phyloP scores from a whole-genome alignment of 169 alveolate species.

The Cryptosporidium sp. region DNA sequence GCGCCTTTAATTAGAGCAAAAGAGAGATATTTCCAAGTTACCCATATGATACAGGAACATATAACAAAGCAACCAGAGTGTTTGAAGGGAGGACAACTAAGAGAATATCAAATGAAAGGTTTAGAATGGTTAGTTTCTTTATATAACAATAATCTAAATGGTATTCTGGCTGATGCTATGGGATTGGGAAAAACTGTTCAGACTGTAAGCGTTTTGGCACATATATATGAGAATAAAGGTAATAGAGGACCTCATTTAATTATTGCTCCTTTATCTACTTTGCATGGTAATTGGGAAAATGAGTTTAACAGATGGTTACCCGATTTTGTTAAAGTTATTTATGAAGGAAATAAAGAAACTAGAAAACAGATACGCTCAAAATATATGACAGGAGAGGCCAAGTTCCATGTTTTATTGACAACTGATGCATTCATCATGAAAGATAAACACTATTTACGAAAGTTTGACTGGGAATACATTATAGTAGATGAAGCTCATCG shows the following conservation, averaged over 20 bases:
- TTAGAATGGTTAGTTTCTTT: slow-evolving; percentile 94
- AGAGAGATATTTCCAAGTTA: slow-evolving; percentile 88
- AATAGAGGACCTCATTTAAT: slow-evolving; percentile 94
- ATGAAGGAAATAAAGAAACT: slow-evolving; percentile 81
- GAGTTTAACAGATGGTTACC: slow-evolving; percentile 97
- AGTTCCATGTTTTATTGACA: slow-evolving; percentile 79
- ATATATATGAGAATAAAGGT: slow-evolving; percentile 88
- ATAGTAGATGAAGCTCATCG: slow-evolving; percentile 96
- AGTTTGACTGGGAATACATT: slow-evolving; percentile 93
- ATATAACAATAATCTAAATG: slow-evolving; percentile 94
- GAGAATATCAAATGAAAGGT: slow-evolving; percentile 92
- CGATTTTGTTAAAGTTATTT: slow-evolving; percentile 87
- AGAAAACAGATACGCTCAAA: slow-evolving; percentile 76
- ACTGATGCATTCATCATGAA: slow-evolving; percentile 80
- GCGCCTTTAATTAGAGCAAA: slow-evolving; percentile 74
- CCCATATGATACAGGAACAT: slow-evolving; percentile 92
- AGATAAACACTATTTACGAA: slow-evolving; percentile 83
- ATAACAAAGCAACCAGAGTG: slow-evolving; percentile 89
- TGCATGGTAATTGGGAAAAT: slow-evolving; percentile 93
- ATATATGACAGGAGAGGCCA: slow-evolving; percentile 78
- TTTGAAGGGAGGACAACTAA: slow-evolving; percentile 89
- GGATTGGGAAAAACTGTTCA: slow-evolving; percentile 95
- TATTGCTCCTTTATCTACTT: slow-evolving; percentile 95
- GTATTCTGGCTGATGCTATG: slow-evolving; percentile 96
- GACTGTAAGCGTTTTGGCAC: slow-evolving; percentile 92